These are phyloP conservation scores for Aspergillus uvarum DNA, from an alignment of 2,329 filamentous ascomycete species.

Conservation along the genomic window DNA sequence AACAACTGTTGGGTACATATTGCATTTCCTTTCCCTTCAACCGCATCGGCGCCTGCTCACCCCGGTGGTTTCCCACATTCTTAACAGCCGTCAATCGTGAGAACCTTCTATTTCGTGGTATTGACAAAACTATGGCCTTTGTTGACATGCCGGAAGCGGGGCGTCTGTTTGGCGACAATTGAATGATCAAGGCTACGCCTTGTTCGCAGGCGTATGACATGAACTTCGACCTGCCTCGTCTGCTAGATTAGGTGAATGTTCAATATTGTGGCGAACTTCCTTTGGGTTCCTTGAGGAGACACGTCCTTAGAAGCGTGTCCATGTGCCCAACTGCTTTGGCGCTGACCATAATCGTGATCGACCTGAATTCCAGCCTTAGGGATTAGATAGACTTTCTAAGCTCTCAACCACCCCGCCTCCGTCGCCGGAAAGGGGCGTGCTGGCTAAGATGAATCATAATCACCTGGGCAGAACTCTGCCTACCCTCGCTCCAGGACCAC, in stretches of 20 bases:
- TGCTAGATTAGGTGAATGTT: not conserved
- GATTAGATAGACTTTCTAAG: not conserved
- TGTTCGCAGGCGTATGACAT: not conserved
- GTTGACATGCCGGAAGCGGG: not conserved
- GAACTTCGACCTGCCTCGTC: not conserved
- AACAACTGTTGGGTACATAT: not conserved
- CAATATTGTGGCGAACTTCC: not conserved
- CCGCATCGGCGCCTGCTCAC: not conserved
- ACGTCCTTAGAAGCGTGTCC: not conserved
- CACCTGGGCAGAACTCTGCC: constrained; percentile 27
- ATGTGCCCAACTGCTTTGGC: not conserved
- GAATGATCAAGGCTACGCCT: not conserved
- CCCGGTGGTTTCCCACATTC: not conserved
- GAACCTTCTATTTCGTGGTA: not conserved
- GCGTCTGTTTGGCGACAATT: not conserved
- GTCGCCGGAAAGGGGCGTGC: not conserved
- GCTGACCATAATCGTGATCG: not conserved
- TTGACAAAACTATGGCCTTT: not conserved
- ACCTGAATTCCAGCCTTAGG: not conserved
- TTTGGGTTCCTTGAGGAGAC: not conserved
- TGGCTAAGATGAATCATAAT: constrained; percentile 18
- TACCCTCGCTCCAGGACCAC: constrained; percentile 29
- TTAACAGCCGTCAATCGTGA: not conserved
- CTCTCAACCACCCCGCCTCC: not conserved
- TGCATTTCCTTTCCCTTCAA: not conserved